These are phyloP conservation scores for Penicillium mononematosum DNA, from an alignment of 495 filamentous ascomycete species.

Conservation along the genomic window DNA sequence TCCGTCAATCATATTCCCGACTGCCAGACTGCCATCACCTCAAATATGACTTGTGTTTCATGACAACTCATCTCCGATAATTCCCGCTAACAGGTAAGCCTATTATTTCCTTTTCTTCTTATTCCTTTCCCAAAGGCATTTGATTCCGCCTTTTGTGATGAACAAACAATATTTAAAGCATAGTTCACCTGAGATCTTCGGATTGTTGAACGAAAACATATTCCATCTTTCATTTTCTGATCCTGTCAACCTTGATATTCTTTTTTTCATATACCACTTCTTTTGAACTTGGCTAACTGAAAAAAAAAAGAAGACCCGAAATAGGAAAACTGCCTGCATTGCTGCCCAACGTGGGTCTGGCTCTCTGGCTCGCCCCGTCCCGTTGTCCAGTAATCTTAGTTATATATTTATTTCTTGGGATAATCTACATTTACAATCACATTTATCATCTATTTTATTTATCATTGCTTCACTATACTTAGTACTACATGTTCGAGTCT, in stretches of 20 bases:
- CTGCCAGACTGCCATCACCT: not conserved
- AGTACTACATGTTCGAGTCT: not conserved
- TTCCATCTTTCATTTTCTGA: conserved; percentile 52
- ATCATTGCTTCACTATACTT: not conserved
- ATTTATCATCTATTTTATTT: conserved; percentile 7
- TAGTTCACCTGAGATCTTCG: conserved; percentile 55
- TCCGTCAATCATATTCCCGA: conserved; percentile 9
- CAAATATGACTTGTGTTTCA: conserved; percentile 5
- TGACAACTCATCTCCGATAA: conserved; percentile 10
- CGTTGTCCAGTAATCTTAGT: conserved; percentile 14
- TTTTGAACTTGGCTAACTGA: conserved; percentile 18
- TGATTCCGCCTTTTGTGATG: conserved; percentile 34
- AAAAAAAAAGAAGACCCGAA: conserved; percentile 1
- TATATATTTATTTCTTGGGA: not conserved
- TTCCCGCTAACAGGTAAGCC: conserved; percentile 17
- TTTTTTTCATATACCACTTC: conserved; percentile 12
- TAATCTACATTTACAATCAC: not conserved
- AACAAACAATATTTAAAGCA: conserved; percentile 46
- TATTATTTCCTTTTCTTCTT: conserved; percentile 1
- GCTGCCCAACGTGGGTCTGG: conserved; percentile 45
- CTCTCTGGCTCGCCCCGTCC: conserved; percentile 24
- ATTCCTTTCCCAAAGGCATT: not conserved
- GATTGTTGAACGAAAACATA: conserved; percentile 49
- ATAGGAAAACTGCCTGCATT: conserved; percentile 31
- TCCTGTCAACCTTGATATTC: conserved; percentile 14